phyloP scores from a whole-genome alignment of 2,329 filamentous ascomycete genomes.

The Aureobasidium sp. region DNA sequence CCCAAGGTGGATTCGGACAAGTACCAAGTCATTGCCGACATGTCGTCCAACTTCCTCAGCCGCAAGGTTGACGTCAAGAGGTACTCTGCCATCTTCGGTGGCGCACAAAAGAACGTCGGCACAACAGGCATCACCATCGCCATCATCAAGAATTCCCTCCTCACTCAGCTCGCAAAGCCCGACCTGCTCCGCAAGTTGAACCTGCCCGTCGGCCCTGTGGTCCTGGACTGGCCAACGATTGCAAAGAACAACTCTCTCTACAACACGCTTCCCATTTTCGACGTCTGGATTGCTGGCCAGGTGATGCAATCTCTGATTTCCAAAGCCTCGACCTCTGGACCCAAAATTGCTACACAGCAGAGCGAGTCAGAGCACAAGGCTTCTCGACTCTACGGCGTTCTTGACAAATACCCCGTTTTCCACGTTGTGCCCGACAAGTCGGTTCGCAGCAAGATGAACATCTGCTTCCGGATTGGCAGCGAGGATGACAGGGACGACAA shows the following conservation, averaged over 20 bases:
- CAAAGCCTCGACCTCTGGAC: constrained; percentile 40
- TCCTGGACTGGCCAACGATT: constrained; percentile 76
- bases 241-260: constrained; percentile 93
- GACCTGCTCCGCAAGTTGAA: constrained; percentile 65
- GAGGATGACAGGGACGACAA: constrained; percentile 53
- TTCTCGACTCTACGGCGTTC: constrained; percentile 62
- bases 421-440: constrained; percentile 67
- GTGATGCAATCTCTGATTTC: constrained; percentile 71
- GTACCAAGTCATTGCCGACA: constrained; percentile 77
- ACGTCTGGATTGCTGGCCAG: constrained; percentile 83
- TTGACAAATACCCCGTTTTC: constrained; percentile 74
- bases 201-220: constrained; percentile 69
- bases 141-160: constrained; percentile 72
- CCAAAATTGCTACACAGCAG: constrained; percentile 71
- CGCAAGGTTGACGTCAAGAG: constrained; percentile 69
- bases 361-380: constrained; percentile 68
- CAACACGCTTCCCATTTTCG: constrained; percentile 93
- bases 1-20: constrained; percentile 58
- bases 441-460: constrained; percentile 84
- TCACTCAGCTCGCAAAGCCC: constrained; percentile 61
- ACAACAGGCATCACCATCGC: constrained; percentile 79
- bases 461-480: constrained; percentile 74
- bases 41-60: constrained; percentile 90
- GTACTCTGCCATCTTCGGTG: constrained; percentile 78
- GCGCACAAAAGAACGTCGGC: constrained; percentile 92